phyloP scores from a whole-genome alignment of 805 yeast genomes.

The Pichia sporocuriosa region DNA sequence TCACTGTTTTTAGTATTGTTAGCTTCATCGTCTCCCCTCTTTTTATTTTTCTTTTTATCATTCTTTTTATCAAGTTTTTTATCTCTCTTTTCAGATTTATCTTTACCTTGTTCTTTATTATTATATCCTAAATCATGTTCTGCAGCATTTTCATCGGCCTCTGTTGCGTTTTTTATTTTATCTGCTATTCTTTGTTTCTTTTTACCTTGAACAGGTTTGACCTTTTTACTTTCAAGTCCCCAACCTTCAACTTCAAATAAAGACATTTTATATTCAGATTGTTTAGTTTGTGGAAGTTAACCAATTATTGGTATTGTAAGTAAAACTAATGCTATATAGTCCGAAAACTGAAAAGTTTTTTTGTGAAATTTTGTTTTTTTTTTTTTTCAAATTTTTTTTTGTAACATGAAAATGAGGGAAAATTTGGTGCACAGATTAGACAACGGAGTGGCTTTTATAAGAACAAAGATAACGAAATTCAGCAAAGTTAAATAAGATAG shows the following conservation, averaged over 20 bases:
- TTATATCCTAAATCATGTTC: slow-evolving; percentile 8
- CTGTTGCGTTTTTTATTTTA: slow-evolving; percentile 12
- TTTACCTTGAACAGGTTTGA: slow-evolving; percentile 34
- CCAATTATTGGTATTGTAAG: too few relatives aligned
- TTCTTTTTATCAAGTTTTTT: slow-evolving; percentile 1
- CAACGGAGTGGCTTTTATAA: too few relatives aligned
- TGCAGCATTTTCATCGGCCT: slow-evolving; percentile 7
- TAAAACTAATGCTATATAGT: too few relatives aligned
- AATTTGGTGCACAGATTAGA: too few relatives aligned
- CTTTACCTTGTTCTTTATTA: slow-evolving; percentile 11
- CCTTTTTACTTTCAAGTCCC: slow-evolving; percentile 52
- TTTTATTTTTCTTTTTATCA: slow-evolving; percentile 7
- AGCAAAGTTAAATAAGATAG: too few relatives aligned
- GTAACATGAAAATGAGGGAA: too few relatives aligned
- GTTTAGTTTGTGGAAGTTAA: too few relatives aligned
- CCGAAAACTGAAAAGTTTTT: too few relatives aligned
- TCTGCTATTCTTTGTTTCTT: slow-evolving; percentile 19
- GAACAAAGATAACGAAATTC: too few relatives aligned
- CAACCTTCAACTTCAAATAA: slow-evolving; percentile 80
- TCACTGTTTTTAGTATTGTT: not conserved
- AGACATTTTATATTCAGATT: slow-evolving; percentile 47
- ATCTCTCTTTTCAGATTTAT: not conserved
- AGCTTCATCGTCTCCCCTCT: slow-evolving; percentile 8
- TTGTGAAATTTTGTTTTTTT: too few relatives aligned
- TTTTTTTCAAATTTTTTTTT: too few relatives aligned